Evolutionary conservation across 2,329 filamentous ascomycete species (phyloP).

Genomic region (Fusarium bulbicola): DNA sequence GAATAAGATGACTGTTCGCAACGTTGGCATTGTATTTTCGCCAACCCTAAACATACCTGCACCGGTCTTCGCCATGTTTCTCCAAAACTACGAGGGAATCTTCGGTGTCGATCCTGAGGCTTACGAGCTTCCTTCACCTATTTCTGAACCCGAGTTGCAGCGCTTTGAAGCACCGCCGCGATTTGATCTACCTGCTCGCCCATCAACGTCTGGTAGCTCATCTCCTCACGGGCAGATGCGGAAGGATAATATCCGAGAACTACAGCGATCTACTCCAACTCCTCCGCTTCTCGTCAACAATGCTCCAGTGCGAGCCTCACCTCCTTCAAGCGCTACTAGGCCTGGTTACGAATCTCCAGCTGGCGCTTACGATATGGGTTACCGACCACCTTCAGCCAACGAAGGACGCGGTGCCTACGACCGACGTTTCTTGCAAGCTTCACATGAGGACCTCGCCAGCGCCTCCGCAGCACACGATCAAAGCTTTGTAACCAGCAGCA

Average conservation of each 20-base stretch:
- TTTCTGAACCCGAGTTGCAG: conserved; percentile 50
- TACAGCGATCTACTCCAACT: conserved; percentile 56
- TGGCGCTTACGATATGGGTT: conserved; percentile 54
- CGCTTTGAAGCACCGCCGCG: conserved; percentile 44
- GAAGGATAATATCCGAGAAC: conserved; percentile 43
- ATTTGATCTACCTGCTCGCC: conserved; percentile 53
- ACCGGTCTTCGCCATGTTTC: conserved; percentile 90
- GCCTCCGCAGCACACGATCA: conserved; percentile 48
- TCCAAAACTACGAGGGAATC: conserved; percentile 88
- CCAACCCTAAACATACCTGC: conserved; percentile 96
- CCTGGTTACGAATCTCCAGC: conserved; percentile 56
- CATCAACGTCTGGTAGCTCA: conserved; percentile 59
- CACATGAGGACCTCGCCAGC: conserved; percentile 37
- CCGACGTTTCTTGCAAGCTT: conserved; percentile 47
- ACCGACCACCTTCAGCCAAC: conserved; percentile 42
- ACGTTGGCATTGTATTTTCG: conserved; percentile 97
- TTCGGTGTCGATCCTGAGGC: conserved; percentile 78
- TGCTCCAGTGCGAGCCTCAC: conserved; percentile 49
- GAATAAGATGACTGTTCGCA: conserved; percentile 99
- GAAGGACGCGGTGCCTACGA: conserved; percentile 50
- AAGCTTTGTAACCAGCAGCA: conserved; percentile 55
- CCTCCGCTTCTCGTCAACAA: conserved; percentile 55
- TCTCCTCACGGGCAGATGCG: conserved; percentile 62
- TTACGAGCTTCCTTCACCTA: conserved; percentile 63
- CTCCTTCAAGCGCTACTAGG: conserved; percentile 54